These are phyloP conservation scores for Fusarium dimerum DNA, from an alignment of 2,329 filamentous ascomycete species.

Conservation along the genomic window DNA sequence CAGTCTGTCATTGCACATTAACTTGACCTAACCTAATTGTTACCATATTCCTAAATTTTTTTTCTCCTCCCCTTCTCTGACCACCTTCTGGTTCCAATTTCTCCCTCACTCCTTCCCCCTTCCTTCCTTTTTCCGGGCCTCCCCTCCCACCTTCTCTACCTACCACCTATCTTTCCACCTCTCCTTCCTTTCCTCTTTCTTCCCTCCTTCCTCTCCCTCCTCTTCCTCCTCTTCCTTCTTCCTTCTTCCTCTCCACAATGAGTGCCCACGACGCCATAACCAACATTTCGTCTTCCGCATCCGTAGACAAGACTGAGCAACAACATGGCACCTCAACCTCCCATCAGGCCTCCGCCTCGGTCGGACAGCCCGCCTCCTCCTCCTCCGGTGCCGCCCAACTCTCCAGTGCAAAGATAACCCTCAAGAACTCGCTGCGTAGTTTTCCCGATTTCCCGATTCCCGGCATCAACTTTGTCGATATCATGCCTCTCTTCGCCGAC, in stretches of 20 bases:
- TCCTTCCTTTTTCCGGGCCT: slow-evolving; percentile 30
- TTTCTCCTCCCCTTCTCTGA: no score
- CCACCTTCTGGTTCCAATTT: no score
- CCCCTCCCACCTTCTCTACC: slow-evolving; percentile 30
- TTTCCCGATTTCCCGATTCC: slow-evolving; percentile 90
- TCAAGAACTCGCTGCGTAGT: slow-evolving; percentile 72
- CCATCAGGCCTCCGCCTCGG: no score
- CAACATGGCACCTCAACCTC: no score
- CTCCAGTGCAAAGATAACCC: slow-evolving; percentile 71
- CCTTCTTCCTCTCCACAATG: slow-evolving; percentile 37
- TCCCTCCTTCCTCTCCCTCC: slow-evolving; percentile 28
- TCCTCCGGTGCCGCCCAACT: slow-evolving; percentile 64
- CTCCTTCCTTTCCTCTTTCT: slow-evolving; percentile 32
- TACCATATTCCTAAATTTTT: no score
- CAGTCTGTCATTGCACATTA: no score
- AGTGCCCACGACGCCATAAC: slow-evolving; percentile 30
- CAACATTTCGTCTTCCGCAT: slow-evolving; percentile 32
- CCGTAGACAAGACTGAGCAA: slow-evolving; percentile 52
- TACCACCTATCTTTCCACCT: no score
- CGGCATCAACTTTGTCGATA: slow-evolving; percentile 96
- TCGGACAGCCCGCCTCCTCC: slow-evolving; percentile 64
- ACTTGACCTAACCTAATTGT: no score
- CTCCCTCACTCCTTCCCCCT: slow-evolving; percentile 23
- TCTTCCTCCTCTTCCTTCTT: slow-evolving; percentile 28
- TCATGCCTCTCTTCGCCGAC: slow-evolving; percentile 91